Conservation (phyloP, 352 stramenopile species). For the Globisporangium barbulae region DNA sequence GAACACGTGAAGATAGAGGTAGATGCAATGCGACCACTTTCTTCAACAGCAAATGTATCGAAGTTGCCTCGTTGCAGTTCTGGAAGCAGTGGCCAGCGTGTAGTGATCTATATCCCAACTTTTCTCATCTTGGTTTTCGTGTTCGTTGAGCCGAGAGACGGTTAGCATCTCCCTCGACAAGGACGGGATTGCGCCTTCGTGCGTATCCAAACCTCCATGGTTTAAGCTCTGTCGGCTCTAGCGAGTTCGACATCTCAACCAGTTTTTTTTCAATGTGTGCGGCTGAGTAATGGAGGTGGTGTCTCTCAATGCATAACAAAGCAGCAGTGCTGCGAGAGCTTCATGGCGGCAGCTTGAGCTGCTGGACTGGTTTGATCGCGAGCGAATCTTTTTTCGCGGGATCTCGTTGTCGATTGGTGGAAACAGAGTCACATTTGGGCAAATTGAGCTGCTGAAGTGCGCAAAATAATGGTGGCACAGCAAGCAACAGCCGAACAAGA, state of each 20-base stretch:
- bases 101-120: conserved; percentile 14
- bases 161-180: conserved; percentile 95
- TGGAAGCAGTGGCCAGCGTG: conserved; percentile 32
- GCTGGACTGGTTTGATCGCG: no score
- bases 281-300: neutral
- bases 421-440: neutral
- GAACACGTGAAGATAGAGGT: neutral
- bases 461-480: neutral
- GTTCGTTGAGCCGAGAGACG: conserved; percentile 93
- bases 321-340: no score
- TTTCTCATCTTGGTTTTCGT: conserved; percentile 20
- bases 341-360: no score
- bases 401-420: no score
- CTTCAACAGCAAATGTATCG: conserved; percentile 1
- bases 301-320: no score
- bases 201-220: conserved; percentile 79
- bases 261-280: conserved; percentile 39
- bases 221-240: conserved; percentile 78
- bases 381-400: no score
- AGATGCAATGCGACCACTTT: neutral
- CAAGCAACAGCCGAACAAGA: neutral
- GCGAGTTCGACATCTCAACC: conserved; percentile 52
- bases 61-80: conserved; percentile 10
- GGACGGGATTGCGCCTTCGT: conserved; percentile 83
- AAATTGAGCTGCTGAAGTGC: neutral